A percentile compares a stretch with the other conserved stretches of the same genome.
Conservation (phyloP, 2,329 filamentous ascomycete species). For the Xylaria sp. region DNA sequence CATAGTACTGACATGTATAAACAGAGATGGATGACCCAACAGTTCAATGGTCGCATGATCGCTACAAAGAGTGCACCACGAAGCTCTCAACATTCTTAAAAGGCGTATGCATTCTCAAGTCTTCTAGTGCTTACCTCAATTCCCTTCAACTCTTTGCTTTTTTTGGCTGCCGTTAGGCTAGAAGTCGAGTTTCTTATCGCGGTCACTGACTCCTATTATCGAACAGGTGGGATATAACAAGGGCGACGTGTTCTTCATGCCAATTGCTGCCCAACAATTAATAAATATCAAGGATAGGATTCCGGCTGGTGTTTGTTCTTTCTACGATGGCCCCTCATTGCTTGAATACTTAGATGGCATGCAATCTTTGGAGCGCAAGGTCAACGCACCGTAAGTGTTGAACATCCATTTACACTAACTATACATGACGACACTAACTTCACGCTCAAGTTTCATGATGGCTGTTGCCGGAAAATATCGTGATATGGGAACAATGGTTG, state of each 20-base stretch:
- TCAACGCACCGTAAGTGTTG: slow-evolving; percentile 76
- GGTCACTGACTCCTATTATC: slow-evolving; percentile 7
- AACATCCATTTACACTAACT: background rate
- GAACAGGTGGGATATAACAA: slow-evolving; percentile 86
- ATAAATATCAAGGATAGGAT: slow-evolving; percentile 90
- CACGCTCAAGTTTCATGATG: slow-evolving; percentile 83
- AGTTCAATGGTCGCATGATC: slow-evolving; percentile 93
- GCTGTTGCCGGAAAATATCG: slow-evolving; percentile 94
- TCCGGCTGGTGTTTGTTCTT: slow-evolving; percentile 78
- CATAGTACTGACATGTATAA: slow-evolving; percentile 14
- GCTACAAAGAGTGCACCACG: slow-evolving; percentile 91
- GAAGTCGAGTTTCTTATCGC: background rate
- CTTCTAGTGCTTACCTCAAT: background rate
- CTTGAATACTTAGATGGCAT: slow-evolving; percentile 96
- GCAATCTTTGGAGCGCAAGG: slow-evolving; percentile 91
- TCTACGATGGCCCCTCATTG: slow-evolving; percentile 90
- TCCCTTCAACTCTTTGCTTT: background rate
- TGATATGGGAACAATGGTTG: slow-evolving; percentile 96
- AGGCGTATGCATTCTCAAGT: slow-evolving; percentile 54
- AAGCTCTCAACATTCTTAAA: slow-evolving; percentile 92
- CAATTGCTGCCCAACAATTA: slow-evolving; percentile 88
- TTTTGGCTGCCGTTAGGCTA: background rate
- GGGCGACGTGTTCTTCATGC: slow-evolving; percentile 94
- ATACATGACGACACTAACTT: slow-evolving; percentile 12
- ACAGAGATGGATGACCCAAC: slow-evolving; percentile 94